These are phyloP conservation scores for Epichloe aotearoae DNA, from an alignment of 2,329 filamentous ascomycete genomes.

Conservation along the genomic window DNA sequence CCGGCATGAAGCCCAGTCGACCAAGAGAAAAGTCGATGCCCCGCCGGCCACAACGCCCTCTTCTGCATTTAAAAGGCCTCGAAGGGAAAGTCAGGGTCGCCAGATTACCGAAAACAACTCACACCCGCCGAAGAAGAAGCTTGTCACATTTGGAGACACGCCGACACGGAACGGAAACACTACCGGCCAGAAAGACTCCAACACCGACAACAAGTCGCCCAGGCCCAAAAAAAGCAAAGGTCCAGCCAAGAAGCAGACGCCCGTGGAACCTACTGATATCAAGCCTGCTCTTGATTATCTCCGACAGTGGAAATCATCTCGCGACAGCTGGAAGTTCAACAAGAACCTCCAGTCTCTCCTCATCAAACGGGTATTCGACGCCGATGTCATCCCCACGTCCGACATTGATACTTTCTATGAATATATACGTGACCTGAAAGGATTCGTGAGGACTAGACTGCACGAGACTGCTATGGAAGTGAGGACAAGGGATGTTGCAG, in stretches of 20 bases:
- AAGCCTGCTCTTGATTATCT: slow-evolving; percentile 65
- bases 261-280: slow-evolving; percentile 29
- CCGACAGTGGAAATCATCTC: slow-evolving; percentile 56
- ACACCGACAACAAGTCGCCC: slow-evolving; percentile 16
- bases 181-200: slow-evolving; percentile 10
- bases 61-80: slow-evolving; percentile 21
- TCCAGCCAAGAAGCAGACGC: slow-evolving; percentile 25
- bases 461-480: slow-evolving; percentile 51
- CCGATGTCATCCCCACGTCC: slow-evolving; percentile 54
- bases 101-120: slow-evolving; percentile 13
- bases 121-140: slow-evolving; percentile 29
- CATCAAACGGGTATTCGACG: slow-evolving; percentile 68
- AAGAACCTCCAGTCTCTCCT: slow-evolving; percentile 81
- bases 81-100: slow-evolving; percentile 14
- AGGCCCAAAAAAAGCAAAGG: slow-evolving; percentile 24
- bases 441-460: slow-evolving; percentile 57
- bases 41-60: slow-evolving; percentile 18
- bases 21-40: slow-evolving; percentile 28
- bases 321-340: slow-evolving; percentile 82
- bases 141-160: slow-evolving; percentile 35
- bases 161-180: slow-evolving; percentile 20
- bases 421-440: slow-evolving; percentile 71
- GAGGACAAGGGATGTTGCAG: slow-evolving; percentile 41
- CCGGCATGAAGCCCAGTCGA: slow-evolving; percentile 18
- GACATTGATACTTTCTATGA: slow-evolving; percentile 58